Evolutionary conservation across 768 basidiomycete species (phyloP).

Genomic region (Suillus discolor): DNA sequence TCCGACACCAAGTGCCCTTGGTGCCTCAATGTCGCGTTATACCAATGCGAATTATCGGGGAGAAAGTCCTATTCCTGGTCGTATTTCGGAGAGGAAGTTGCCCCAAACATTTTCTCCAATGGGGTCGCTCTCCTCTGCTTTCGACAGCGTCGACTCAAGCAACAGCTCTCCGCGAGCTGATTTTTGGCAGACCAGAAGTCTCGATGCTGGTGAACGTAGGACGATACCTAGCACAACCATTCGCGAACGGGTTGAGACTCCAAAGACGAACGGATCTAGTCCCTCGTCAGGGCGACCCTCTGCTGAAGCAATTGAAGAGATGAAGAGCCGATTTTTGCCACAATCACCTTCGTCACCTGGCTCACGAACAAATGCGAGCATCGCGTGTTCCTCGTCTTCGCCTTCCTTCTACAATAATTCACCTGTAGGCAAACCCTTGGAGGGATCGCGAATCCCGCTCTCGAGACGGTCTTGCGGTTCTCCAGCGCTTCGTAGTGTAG

Average conservation of each 20-base stretch:
- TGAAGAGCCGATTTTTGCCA: conserved; percentile 59
- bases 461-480: conserved; percentile 26
- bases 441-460: conserved; percentile 31
- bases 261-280: conserved; percentile 16
- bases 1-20: conserved; percentile 18
- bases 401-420: conserved; percentile 22
- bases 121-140: conserved; percentile 6
- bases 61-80: conserved; percentile 31
- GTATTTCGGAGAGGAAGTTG: conserved; percentile 22
- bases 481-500: conserved; percentile 27
- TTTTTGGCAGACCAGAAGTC: conserved; percentile 7
- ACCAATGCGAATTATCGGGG: conserved; percentile 14
- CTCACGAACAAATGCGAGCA: conserved; percentile 19
- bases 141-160: conserved; percentile 7
- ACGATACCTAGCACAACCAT: conserved; percentile 14
- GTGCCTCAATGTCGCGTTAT: conserved; percentile 24
- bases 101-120: conserved; percentile 15
- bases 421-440: conserved; percentile 22
- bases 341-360: conserved; percentile 30
- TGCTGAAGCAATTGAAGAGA: conserved; percentile 58
- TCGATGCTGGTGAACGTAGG: conserved; percentile 16
- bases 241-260: conserved; percentile 17
- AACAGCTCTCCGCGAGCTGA: conserved; percentile 3
- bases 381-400: conserved; percentile 15
- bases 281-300: conserved; percentile 32